Evolutionary conservation across 2,329 filamentous ascomycete species (phyloP).

Genomic region (Didymella pomorum): DNA sequence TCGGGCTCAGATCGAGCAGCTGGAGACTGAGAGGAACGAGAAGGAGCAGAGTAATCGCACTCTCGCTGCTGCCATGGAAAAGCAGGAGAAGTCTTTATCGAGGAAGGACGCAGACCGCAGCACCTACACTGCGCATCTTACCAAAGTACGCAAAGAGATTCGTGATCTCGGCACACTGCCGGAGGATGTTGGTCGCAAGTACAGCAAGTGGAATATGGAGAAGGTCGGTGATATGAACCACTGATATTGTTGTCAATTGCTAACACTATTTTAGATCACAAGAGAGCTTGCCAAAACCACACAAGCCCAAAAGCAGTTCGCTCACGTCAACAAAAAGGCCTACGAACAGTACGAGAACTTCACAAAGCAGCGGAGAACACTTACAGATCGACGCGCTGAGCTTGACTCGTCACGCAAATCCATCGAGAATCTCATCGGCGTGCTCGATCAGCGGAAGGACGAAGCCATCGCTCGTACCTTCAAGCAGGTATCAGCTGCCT

Average conservation of each 20-base stretch:
- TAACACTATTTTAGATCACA: constrained; percentile 42
- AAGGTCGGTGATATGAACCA: constrained; percentile 62
- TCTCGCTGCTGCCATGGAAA: constrained; percentile 79
- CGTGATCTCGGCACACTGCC: constrained; percentile 91
- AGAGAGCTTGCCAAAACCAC: constrained; percentile 85
- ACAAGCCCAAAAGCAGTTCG: constrained; percentile 92
- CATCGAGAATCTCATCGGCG: constrained; percentile 90
- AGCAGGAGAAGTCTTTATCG: constrained; percentile 87
- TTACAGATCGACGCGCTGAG: constrained; percentile 84
- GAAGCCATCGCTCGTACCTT: constrained; percentile 98
- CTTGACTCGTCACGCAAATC: constrained; percentile 85
- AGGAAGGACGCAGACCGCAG: constrained; percentile 91
- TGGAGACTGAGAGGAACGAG: constrained; percentile 67
- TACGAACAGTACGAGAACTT: constrained; percentile 99
- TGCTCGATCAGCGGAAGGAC: constrained; percentile 94
- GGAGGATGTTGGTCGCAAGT: constrained; percentile 92
- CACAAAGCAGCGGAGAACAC: constrained; percentile 85
- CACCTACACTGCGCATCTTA: constrained; percentile 76
- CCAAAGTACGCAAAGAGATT: constrained; percentile 86
- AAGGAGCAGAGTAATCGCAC: constrained; percentile 78
- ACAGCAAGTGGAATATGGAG: constrained; percentile 81
- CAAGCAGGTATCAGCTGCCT: constrained; percentile 95
- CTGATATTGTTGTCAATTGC: constrained; percentile 3
- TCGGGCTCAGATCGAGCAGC: constrained; percentile 62
- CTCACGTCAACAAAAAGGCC: constrained; percentile 98